phyloP scores from a whole-genome alignment of 257 asterid genomes.

The Schizonepeta tenuifolia region DNA sequence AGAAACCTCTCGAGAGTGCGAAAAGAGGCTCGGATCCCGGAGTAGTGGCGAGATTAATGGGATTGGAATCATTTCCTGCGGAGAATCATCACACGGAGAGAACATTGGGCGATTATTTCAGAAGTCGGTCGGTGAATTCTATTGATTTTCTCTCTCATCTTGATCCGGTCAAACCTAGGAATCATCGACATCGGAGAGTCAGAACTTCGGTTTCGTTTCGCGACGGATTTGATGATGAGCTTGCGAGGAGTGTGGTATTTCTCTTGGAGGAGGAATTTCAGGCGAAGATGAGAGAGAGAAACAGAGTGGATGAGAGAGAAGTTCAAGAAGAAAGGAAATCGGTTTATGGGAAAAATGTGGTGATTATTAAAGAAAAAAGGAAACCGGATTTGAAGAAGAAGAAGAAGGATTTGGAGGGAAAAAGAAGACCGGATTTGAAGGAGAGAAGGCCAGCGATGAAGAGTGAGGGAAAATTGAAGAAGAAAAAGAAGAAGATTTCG shows the following conservation, averaged over 20 bases:
- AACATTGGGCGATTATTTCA: slow-evolving; percentile 49
- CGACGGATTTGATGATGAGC: slow-evolving; percentile 38
- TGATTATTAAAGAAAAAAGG: neutral
- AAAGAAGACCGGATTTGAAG: slow-evolving; percentile 26
- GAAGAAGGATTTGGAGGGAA: slow-evolving; percentile 34
- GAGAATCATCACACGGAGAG: neutral
- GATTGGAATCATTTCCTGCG: slow-evolving; percentile 58
- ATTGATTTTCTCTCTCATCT: slow-evolving; percentile 50
- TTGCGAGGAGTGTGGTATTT: neutral
- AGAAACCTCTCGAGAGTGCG: neutral
- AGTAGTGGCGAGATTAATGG: slow-evolving; percentile 69
- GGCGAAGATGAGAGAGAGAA: slow-evolving; percentile 9
- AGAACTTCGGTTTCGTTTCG: slow-evolving; percentile 56
- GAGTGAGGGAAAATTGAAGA: slow-evolving; percentile 11
- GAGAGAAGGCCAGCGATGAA: slow-evolving; percentile 40
- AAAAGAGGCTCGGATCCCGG: slow-evolving; percentile 40
- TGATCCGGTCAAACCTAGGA: slow-evolving; percentile 33
- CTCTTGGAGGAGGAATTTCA: slow-evolving; percentile 27
- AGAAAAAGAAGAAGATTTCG: slow-evolving; percentile 28
- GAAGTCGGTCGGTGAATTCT: slow-evolving; percentile 61
- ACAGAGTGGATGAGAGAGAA: slow-evolving; percentile 17
- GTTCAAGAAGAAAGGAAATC: slow-evolving; percentile 22
- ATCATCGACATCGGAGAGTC: slow-evolving; percentile 49
- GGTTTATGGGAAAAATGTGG: slow-evolving; percentile 17
- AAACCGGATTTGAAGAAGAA: neutral